phyloP scores from a whole-genome alignment of 2,329 filamentous ascomycete species.

The Exophiala aquamarina region DNA sequence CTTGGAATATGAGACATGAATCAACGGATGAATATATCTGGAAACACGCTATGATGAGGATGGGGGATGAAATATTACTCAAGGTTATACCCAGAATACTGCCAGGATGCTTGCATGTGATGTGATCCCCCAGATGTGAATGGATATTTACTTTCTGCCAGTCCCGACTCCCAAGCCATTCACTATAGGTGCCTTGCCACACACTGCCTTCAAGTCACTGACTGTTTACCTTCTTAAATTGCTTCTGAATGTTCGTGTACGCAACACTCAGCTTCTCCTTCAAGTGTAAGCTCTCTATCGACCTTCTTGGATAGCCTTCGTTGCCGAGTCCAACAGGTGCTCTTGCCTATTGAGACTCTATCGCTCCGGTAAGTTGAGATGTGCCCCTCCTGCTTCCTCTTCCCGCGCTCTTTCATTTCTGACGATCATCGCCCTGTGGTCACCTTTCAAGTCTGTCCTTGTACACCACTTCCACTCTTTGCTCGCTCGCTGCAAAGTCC shows the following conservation, averaged over 20 bases:
- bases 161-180: too few species aligned
- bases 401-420: conserved; percentile 6
- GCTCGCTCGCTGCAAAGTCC: not conserved
- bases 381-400: not conserved
- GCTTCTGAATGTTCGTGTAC: conserved; percentile 4
- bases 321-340: conserved; percentile 3
- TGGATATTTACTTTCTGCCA: not conserved
- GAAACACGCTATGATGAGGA: not conserved
- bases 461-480: too few species aligned
- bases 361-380: conserved; percentile 10
- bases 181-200: too few species aligned
- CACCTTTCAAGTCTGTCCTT: not conserved
- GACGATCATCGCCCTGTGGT: not conserved
- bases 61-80: not conserved
- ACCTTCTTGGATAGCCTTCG: not conserved
- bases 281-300: not conserved
- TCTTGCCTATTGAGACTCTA: conserved; percentile 7
- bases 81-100: conserved; percentile 12
- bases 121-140: conserved; percentile 1
- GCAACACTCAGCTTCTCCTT: not conserved
- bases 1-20: conserved; percentile 2
- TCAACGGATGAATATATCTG: conserved; percentile 2
- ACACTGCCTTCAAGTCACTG: too few species aligned
- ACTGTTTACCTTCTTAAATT: not conserved
- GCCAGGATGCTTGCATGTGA: too few species aligned